Base-by-base conservation (phyloP, 2,329 filamentous ascomycete species). In the Curvularia sp. region DNA sequence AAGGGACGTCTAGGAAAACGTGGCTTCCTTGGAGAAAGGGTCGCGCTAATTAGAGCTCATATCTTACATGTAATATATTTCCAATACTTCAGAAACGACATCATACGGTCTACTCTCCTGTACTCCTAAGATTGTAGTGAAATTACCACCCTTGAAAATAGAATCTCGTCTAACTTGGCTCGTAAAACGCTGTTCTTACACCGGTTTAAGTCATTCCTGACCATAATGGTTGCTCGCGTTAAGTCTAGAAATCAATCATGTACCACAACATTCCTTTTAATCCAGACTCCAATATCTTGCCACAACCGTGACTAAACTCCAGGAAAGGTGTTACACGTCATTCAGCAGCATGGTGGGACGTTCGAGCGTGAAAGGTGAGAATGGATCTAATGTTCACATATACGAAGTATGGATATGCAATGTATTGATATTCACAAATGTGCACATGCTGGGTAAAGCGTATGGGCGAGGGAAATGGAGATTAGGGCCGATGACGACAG, bases 391-490 rank as follows among this genome's bases (percentile, higher is more conserved):
- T 24, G n/a, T 47, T 51, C 28, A 55, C n/a, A 28, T 47, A 52
- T 55, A 59, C 18, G 18, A 18, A 18, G 18, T 18, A 18, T 57
- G 28, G 44, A 62, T 48, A 28, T 47, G 12, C 4, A 46, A 35
- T 28, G 30, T 31, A 60, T 64, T 39, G 53, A 57, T 62, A 57
- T 53, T 51, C 56, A 41, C 9, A 53, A 12, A 52, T 38, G 7
- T 13, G 43, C 33, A 13, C n/a, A 51, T 30, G 15, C 20, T 12
- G 22, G 30, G n/a, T 31, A 51, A 39, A 31, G 22, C 31, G 26
- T 43, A 20, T 43, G 30, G 28, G 35, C 30, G 18, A 41, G 22
- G 26, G 39, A 42, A 33, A 43, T 53, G 30, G 35, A 49, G 4
- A 10, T 35, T 24, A 9, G 24, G 24, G 41, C 20, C 41, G 41